Evolutionary conservation across 257 asterid species (phyloP), one percentile per base, ranked within the genome.

Genomic region (Cynanchum wilfordii): DNA sequence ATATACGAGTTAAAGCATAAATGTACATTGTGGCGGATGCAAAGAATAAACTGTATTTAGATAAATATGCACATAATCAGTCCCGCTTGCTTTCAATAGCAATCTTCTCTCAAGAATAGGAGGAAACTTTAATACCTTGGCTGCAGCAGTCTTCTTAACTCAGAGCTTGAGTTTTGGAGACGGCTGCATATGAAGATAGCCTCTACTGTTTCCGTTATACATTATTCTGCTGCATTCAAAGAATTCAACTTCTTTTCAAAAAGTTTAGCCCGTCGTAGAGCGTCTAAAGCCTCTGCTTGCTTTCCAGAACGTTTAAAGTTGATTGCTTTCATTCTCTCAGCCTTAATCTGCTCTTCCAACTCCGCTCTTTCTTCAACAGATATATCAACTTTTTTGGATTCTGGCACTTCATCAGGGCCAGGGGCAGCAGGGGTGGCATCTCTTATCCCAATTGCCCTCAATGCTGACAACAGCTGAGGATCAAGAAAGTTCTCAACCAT

Each of bases 221-320:
- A 52, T 76, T 80, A 74, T 49, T 78, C 75, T 59, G 86, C 71
- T 74, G 82, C 64, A 42, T 42, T 42, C 76, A 87, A 65, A 47
- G 96, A 82, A 79, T 85, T 88, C 82, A 91, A 82, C 86, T 91
- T 91, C 89, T 87, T 94, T 70, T 94, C 96, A 60, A 83, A 80
- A 73, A 85, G 82, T 81, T 88, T 94, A 69, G 98, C 96, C 40
- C 85, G 80, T 42, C 95, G 76, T 30, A 94, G 81, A 73, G 95
- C 91, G 71, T 84, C 95, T 86, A 91, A 68, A 38, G 97, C 99
- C 86, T 91, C 97, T 4, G 85, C 85, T 81, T 86, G 96, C 88
- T 92, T 89, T 70, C 99, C 99, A 5, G 89, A 79, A 66, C 94
- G 93, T 82, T 95, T 95, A 25, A 92, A 82, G 81, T 82, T 87